phyloP scores from a whole-genome alignment of 192 early-diverging fungal species.

The Linderina pennispora region DNA sequence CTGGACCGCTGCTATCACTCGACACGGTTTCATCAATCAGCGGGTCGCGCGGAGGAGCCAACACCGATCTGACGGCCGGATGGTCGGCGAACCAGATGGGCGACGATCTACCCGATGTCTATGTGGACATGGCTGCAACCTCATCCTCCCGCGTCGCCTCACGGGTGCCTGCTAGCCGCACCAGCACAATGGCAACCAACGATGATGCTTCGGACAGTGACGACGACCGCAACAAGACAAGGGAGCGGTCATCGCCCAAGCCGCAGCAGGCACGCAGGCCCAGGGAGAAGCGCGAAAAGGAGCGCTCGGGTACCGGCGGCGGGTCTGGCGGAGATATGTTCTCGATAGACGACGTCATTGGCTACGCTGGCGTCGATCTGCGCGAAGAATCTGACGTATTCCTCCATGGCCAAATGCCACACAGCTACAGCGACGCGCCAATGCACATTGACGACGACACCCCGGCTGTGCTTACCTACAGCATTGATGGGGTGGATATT shows the following conservation, averaged over 20 bases:
- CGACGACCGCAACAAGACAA: neutral
- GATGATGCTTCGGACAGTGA: conserved; percentile 17
- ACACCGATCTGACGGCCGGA: conserved; percentile 1
- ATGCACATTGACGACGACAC: conserved; percentile 4
- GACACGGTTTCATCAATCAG: conserved; percentile 8
- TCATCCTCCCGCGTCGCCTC: too few relatives aligned
- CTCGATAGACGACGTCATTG: conserved; percentile 66
- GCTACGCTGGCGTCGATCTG: conserved; percentile 72
- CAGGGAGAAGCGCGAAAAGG: conserved; percentile 24
- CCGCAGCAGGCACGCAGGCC: conserved; percentile 15
- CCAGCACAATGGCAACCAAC: conserved; percentile 13
- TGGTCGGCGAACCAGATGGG: conserved; percentile 1
- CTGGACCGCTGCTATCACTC: conserved; percentile 11
- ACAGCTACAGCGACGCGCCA: conserved; percentile 1
- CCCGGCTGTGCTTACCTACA: conserved; percentile 2
- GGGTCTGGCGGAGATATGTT: conserved; percentile 21
- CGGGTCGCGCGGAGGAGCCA: conserved; percentile 2
- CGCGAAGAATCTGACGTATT: conserved; percentile 60
- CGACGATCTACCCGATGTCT: conserved; percentile 1
- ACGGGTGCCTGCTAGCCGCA: conserved; percentile 15
- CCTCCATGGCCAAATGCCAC: conserved; percentile 34
- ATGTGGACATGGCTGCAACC: conserved; percentile 3
- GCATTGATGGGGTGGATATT: conserved; percentile 17
- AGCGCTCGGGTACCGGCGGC: conserved; percentile 5
- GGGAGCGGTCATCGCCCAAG: conserved; percentile 1